Evolutionary conservation across 148 eudicot genomes (phyloP).

Genomic region (Silene uniflora): DNA sequence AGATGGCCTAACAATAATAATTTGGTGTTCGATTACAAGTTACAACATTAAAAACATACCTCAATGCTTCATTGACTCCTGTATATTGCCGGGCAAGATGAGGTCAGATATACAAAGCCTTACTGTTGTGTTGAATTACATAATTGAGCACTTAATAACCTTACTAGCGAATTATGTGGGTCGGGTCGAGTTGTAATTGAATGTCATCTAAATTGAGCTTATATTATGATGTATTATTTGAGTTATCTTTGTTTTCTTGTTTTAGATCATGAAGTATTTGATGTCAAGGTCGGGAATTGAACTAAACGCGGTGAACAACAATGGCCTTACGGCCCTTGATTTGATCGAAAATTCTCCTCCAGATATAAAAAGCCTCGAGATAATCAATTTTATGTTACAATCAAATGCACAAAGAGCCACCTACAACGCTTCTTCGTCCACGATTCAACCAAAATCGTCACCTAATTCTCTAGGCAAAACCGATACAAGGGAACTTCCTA

Average conservation of each 20-base stretch:
- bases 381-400: conserved; percentile 28
- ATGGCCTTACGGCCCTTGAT: conserved; percentile 33
- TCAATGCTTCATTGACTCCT: no score
- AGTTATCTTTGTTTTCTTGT: not conserved
- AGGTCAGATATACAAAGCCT: no score
- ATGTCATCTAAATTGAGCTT: no score
- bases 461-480: not conserved
- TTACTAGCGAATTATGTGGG: no score
- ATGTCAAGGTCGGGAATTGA: conserved; percentile 20
- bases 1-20: no score
- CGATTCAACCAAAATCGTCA: not conserved
- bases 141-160: no score
- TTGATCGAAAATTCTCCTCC: conserved; percentile 37
- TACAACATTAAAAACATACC: no score
- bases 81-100: no score
- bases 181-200: no score
- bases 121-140: no score
- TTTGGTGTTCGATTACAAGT: no score
- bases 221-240: no score
- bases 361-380: conserved; percentile 33
- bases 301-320: conserved; percentile 23
- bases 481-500: not conserved
- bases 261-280: conserved; percentile 33
- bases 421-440: not conserved
- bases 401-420: conserved; percentile 15